These are phyloP conservation scores for Kwoniella shandongensis DNA, from an alignment of 768 basidiomycete genomes.

Conservation along the genomic window DNA sequence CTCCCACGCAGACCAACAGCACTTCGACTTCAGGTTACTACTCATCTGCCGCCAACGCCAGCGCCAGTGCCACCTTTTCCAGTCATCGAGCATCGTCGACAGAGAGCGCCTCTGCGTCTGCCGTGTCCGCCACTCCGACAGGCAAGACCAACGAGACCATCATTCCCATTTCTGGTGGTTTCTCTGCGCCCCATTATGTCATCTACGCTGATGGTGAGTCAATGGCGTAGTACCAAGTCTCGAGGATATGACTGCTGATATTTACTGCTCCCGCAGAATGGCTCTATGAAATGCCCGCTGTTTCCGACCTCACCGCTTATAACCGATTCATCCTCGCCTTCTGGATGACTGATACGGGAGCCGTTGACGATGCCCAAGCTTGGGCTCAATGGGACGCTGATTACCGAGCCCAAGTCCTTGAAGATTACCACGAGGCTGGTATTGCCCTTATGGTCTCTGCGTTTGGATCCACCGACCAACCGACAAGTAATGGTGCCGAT, in stretches of 20 bases:
- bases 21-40: neutral
- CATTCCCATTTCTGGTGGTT: conserved; percentile 5
- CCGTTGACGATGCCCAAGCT: conserved; percentile 45
- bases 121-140: neutral
- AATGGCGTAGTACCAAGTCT: too few relatives aligned
- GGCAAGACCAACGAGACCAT: conserved; percentile 5
- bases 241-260: too few relatives aligned
- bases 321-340: conserved; percentile 53
- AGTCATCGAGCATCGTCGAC: conserved; percentile 5
- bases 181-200: conserved; percentile 39
- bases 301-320: conserved; percentile 31
- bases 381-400: conserved; percentile 28
- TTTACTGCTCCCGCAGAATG: conserved; percentile 26
- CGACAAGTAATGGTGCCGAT: conserved; percentile 64
- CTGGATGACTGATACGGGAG: conserved; percentile 48
- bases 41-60: neutral
- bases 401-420: conserved; percentile 59
- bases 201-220: conserved; percentile 45
- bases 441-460: conserved; percentile 66
- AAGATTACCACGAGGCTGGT: conserved; percentile 62
- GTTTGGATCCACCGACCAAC: conserved; percentile 63
- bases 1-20: neutral
- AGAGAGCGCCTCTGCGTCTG: conserved; percentile 8
- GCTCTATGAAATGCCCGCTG: conserved; percentile 45
- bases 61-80: neutral